Percentiles rank a stretch among this genome's conserved stretches.
These are phyloP conservation scores for Dothidotthia symphoricarpi DNA, from an alignment of 2,329 filamentous ascomycete species.

Conservation along the genomic window DNA sequence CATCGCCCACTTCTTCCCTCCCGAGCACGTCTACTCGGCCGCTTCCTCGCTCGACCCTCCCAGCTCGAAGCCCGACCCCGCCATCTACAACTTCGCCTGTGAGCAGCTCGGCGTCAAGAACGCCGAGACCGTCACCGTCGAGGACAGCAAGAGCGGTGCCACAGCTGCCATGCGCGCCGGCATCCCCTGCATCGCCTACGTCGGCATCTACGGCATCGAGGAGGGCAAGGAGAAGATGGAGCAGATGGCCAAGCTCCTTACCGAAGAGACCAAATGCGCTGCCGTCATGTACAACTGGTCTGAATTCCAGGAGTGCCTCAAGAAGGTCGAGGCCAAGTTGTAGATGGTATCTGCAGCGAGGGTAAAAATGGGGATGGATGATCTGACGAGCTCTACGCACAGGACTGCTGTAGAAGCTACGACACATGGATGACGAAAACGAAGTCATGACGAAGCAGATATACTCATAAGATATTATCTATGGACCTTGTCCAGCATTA, in stretches of 20 bases:
- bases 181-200: constrained; percentile 81
- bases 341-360: constrained; percentile 16
- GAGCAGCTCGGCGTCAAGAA: constrained; percentile 69
- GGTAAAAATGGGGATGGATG: constrained; percentile 2
- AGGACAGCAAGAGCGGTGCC: constrained; percentile 85
- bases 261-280: constrained; percentile 49
- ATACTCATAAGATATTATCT: constrained; percentile 17
- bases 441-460: constrained; percentile 14
- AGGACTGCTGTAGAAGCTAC: constrained; percentile 15
- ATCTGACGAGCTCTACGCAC: constrained; percentile 15
- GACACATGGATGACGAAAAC: constrained; percentile 21
- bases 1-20: constrained; percentile 76
- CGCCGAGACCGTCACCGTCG: constrained; percentile 73
- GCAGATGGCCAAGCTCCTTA: constrained; percentile 52
- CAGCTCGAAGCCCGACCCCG: constrained; percentile 88
- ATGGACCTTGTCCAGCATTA: neutral
- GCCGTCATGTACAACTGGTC: constrained; percentile 55
- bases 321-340: constrained; percentile 48
- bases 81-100: constrained; percentile 79
- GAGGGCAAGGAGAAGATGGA: constrained; percentile 45
- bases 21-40: constrained; percentile 74
- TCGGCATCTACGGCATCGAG: constrained; percentile 60
- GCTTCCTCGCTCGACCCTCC: constrained; percentile 74
- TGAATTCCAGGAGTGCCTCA: constrained; percentile 51
- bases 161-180: constrained; percentile 73